A percentile compares a stretch with the other conserved stretches of the same genome.
Evolutionary conservation across 139 green algal genomes (phyloP).

Genomic region (Tetradesmus lagerheimii): DNA sequence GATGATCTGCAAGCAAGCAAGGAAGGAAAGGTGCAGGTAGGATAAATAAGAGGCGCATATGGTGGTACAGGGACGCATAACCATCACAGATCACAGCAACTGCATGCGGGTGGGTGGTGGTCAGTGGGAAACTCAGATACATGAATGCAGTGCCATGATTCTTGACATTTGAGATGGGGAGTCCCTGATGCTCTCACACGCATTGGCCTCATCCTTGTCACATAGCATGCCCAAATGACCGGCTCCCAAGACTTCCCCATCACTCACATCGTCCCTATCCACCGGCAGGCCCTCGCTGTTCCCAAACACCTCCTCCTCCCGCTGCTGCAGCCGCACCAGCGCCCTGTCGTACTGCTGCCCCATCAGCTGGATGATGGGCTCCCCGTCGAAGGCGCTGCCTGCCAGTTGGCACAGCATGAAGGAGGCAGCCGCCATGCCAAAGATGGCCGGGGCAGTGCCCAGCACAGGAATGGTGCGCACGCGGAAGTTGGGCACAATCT

Average conservation of each 20-base stretch:
- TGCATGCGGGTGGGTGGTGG: too few relatives aligned
- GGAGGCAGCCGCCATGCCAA: conserved; percentile 91
- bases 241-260: background rate
- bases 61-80: too few relatives aligned
- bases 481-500: conserved; percentile 96
- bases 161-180: too few relatives aligned
- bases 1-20: conserved; percentile 50
- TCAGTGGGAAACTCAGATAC: too few relatives aligned
- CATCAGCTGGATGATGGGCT: conserved; percentile 78
- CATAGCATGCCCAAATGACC: background rate
- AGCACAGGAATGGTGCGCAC: conserved; percentile 97
- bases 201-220: too few relatives aligned
- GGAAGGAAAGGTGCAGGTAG: too few relatives aligned
- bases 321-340: conserved; percentile 77
- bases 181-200: too few relatives aligned
- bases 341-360: conserved; percentile 75
- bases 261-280: conserved; percentile 68
- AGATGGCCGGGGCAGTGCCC: conserved; percentile 92
- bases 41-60: background rate
- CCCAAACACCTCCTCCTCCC: conserved; percentile 76
- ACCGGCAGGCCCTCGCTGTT: conserved; percentile 53
- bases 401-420: conserved; percentile 90
- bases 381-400: conserved; percentile 63
- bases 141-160: too few relatives aligned
- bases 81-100: too few relatives aligned